Percentiles rank a stretch among this genome's conserved stretches.
Conservation (phyloP, 805 yeast species). For the Lipomyces chichibuensis region DNA sequence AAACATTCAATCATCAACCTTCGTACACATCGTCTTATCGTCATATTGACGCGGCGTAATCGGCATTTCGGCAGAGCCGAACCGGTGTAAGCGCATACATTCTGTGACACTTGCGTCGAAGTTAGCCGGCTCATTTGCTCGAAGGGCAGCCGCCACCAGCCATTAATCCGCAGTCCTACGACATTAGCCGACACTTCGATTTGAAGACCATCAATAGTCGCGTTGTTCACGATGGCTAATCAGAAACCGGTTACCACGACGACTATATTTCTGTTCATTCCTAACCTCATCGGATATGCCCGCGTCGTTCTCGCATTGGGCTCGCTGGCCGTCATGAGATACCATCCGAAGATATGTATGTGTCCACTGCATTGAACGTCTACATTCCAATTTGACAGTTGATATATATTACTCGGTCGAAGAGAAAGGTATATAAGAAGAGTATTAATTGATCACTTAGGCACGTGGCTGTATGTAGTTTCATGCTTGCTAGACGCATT, state of each 20-base stretch:
- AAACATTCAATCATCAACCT: too few relatives aligned
- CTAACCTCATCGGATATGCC: constrained; percentile 87
- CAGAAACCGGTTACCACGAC: constrained; percentile 46
- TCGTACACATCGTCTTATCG: too few relatives aligned
- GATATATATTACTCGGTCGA: not conserved
- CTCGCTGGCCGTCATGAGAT: constrained; percentile 79
- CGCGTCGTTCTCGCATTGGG: constrained; percentile 80
- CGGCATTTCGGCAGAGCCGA: not conserved
- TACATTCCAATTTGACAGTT: not conserved
- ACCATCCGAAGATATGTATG: constrained; percentile 74
- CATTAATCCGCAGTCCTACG: not conserved
- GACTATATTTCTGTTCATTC: constrained; percentile 77
- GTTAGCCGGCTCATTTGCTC: not conserved
- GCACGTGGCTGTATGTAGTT: constrained; percentile 70
- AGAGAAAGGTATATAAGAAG: too few relatives aligned
- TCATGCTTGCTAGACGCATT: constrained; percentile 94
- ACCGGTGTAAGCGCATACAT: not conserved
- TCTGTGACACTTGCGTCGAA: not conserved
- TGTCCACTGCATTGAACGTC: not conserved
- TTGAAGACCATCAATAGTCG: not conserved
- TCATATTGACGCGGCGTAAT: not conserved
- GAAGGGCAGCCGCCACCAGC: not conserved
- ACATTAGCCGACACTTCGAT: not conserved
- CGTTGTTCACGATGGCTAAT: not conserved
- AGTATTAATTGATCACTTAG: constrained; percentile 4